Conservation (phyloP, 2,329 filamentous ascomycete genomes). For the Fusarium scirpi region DNA sequence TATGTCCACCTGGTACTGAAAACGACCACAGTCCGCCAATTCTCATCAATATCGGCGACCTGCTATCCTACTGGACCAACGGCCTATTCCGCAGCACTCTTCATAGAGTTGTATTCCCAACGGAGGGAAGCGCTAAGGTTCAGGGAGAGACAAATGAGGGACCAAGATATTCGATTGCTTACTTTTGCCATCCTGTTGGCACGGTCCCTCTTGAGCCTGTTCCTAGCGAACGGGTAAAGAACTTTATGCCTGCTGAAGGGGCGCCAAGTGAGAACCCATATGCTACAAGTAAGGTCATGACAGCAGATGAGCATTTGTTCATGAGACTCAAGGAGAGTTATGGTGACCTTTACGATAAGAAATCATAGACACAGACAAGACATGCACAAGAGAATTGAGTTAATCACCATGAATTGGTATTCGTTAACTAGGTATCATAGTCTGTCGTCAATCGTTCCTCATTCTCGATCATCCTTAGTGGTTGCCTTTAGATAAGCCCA, state of each 20-base stretch:
- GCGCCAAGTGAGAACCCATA: slow-evolving; percentile 58
- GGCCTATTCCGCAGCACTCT: slow-evolving; percentile 88
- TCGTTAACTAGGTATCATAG: background rate
- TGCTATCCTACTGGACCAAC: slow-evolving; percentile 88
- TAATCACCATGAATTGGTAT: background rate
- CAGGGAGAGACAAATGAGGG: slow-evolving; percentile 62
- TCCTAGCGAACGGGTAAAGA: slow-evolving; percentile 68
- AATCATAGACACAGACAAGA: slow-evolving; percentile 37
- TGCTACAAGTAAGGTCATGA: slow-evolving; percentile 67
- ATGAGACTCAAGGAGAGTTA: slow-evolving; percentile 72
- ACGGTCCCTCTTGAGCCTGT: slow-evolving; percentile 66
- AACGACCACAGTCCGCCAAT: slow-evolving; percentile 75
- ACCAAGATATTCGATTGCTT: slow-evolving; percentile 74
- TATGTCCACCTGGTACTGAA: slow-evolving; percentile 71
- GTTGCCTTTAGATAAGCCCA: slow-evolving; percentile 52
- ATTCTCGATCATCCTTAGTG: background rate
- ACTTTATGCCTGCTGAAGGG: slow-evolving; percentile 52
- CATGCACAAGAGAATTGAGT: background rate
- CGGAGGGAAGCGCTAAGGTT: slow-evolving; percentile 41
- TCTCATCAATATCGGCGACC: slow-evolving; percentile 79
- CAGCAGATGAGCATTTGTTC: slow-evolving; percentile 72
- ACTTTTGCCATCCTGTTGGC: slow-evolving; percentile 74
- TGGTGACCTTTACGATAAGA: slow-evolving; percentile 63
- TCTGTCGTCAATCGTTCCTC: background rate
- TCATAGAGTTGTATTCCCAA: slow-evolving; percentile 83